Evolutionary conservation across 2,329 filamentous ascomycete genomes (phyloP), one percentile per base, ranked within the genome.

Genomic region (Lecanosticta acicola): DNA sequence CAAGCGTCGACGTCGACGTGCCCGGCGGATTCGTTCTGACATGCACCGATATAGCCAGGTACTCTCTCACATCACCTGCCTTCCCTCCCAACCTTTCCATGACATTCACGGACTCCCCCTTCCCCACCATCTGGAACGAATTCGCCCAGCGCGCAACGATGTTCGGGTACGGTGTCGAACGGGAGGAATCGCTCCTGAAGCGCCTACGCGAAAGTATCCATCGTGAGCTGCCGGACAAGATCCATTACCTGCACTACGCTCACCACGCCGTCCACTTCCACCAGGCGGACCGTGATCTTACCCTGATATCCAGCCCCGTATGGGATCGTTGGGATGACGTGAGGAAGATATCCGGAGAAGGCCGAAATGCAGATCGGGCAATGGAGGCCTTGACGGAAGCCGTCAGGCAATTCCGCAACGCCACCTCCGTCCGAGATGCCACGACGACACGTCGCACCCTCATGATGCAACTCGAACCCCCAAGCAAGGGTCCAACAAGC

Each of bases 181-280:
- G n/a, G n/a, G n/a, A n/a, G n/a, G n/a, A n/a, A n/a, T 24, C 21
- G 8, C 29, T 51, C 1, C 41, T 54, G 13, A 21, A 45, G 11
- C 40, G 41, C 16, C 24, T 54, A 32, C 41, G 46, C 19, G 41
- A 51, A 20, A 43, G 51, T 16, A 38, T 45, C 8, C 38, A 49
- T 43, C 40, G 46, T n/a, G 46, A 49, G 10, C 36, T 54, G 4
- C 41, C 51, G 1, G 49, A 54, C 20, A 46, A 51, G 21, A 14
- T 54, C 11, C 49, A 48, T 33, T 46, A 47, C n/a, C 18, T 51
- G 11, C 11, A 7, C 11, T 29, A 11, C 24, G 24, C 24, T 11
- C 24, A 11, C 24, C 24, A 29, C 24, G n/a, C n/a, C n/a, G n/a
- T n/a, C n/a, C n/a, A n/a, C n/a, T n/a, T n/a, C n/a, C n/a, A n/a